Evolutionary conservation across 352 stramenopile genomes (phyloP).

Genomic region (Globisporangium radiosum): DNA sequence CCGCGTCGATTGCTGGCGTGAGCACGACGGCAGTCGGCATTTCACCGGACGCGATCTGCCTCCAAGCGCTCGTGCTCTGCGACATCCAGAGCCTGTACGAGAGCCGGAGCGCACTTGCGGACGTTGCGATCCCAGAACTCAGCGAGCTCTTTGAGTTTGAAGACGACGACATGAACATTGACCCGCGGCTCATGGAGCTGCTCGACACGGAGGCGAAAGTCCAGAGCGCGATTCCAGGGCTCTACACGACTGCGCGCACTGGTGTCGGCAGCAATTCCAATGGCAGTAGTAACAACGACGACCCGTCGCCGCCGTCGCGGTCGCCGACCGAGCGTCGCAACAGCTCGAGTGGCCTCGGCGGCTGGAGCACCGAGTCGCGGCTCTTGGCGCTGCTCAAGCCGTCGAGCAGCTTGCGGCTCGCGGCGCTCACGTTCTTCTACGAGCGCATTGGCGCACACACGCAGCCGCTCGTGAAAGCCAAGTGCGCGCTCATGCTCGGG

Average conservation of each 20-base stretch:
- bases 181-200: conserved; percentile 39
- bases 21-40: conserved; percentile 25
- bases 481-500: conserved; percentile 58
- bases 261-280: too few relatives aligned
- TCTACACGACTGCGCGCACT: conserved; percentile 8
- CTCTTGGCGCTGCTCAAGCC: conserved; percentile 50
- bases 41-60: conserved; percentile 39
- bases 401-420: conserved; percentile 28
- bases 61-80: conserved; percentile 68
- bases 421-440: conserved; percentile 51
- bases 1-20: background rate
- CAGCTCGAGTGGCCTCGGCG: conserved; percentile 23
- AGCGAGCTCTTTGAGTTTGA: conserved; percentile 75
- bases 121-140: conserved; percentile 57
- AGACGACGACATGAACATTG: conserved; percentile 55
- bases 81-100: conserved; percentile 77
- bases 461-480: conserved; percentile 69
- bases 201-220: conserved; percentile 21
- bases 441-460: conserved; percentile 33
- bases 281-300: background rate
- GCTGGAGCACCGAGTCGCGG: conserved; percentile 34
- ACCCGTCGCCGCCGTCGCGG: background rate
- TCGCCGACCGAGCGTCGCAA: conserved; percentile 6
- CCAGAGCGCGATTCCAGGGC: conserved; percentile 8
- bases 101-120: conserved; percentile 63